A percentile compares a stretch with the other conserved stretches of the same genome.
Evolutionary conservation across 805 yeast genomes (phyloP).

Genomic region (Candida peoriensis): DNA sequence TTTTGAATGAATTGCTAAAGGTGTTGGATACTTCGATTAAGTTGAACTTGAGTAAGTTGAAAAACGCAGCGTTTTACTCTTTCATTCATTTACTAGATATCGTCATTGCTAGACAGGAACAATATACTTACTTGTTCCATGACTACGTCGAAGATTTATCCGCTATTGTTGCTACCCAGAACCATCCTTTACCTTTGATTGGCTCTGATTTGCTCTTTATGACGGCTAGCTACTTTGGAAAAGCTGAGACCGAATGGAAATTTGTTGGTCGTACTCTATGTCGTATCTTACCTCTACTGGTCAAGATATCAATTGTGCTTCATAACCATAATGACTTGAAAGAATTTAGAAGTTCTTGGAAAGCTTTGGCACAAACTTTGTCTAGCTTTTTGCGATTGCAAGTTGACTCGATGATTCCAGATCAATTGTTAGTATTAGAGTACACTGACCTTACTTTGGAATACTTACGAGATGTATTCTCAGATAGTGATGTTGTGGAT

Average conservation of each 20-base stretch:
- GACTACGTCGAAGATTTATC: slow-evolving; percentile 33
- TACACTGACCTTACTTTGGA: slow-evolving; percentile 51
- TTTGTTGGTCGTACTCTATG: slow-evolving; percentile 60
- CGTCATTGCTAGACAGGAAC: slow-evolving; percentile 61
- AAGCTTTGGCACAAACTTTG: slow-evolving; percentile 28
- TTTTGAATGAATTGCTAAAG: slow-evolving; percentile 37
- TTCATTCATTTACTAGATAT: slow-evolving; percentile 58
- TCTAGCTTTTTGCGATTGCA: slow-evolving; percentile 42
- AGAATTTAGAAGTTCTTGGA: slow-evolving; percentile 25
- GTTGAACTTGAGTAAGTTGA: slow-evolving; percentile 22
- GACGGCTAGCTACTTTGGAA: slow-evolving; percentile 41
- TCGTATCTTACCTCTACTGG: slow-evolving; percentile 48
- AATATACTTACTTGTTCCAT: slow-evolving; percentile 52
- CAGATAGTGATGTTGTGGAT: slow-evolving; percentile 34
- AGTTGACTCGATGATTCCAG: slow-evolving; percentile 45
- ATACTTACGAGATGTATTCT: slow-evolving; percentile 35
- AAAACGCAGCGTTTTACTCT: slow-evolving; percentile 43
- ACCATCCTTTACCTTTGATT: slow-evolving; percentile 37
- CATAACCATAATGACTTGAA: slow-evolving; percentile 16
- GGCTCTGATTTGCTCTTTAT: slow-evolving; percentile 47
- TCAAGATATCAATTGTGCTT: slow-evolving; percentile 35
- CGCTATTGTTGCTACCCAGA: slow-evolving; percentile 12
- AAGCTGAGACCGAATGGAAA: slow-evolving; percentile 54
- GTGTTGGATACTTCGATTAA: slow-evolving; percentile 26
- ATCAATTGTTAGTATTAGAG: slow-evolving; percentile 60